These are phyloP conservation scores for Lasiodiplodia hormozganensis DNA, from an alignment of 2,329 filamentous ascomycete genomes.

Conservation along the genomic window DNA sequence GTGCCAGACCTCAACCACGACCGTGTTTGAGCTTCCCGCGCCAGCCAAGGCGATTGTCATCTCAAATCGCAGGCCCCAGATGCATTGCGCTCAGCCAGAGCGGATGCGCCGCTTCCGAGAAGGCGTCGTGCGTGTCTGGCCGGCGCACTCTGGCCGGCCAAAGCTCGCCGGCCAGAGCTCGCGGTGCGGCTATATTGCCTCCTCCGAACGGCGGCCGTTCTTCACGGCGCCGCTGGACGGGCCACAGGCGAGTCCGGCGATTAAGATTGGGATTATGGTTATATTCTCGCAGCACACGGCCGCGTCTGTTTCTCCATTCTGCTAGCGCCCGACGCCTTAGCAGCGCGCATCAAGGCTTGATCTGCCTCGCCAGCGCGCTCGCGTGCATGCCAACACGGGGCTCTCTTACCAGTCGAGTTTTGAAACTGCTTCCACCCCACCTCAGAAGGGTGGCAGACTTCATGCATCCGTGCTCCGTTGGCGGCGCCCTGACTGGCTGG, in stretches of 20 bases:
- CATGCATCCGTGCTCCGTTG: conserved; percentile 16
- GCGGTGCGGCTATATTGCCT: neutral
- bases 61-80: conserved; percentile 26
- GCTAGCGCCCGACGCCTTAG: conserved; percentile 27
- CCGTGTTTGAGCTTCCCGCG: conserved; percentile 5
- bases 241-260: conserved; percentile 2
- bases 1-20: conserved; percentile 21
- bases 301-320: conserved; percentile 27
- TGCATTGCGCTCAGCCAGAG: neutral
- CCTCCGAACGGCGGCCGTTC: neutral
- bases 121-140: neutral
- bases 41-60: conserved; percentile 15
- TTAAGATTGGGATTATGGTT: conserved; percentile 28
- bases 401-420: conserved; percentile 40
- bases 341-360: conserved; percentile 26
- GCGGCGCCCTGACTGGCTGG: conserved; percentile 10
- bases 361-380: conserved; percentile 15
- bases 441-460: conserved; percentile 37
- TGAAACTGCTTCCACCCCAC: conserved; percentile 46
- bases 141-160: neutral
- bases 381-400: conserved; percentile 24
- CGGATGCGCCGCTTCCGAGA: conserved; percentile 13
- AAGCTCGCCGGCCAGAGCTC: neutral
- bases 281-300: conserved; percentile 16
- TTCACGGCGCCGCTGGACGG: conserved; percentile 9